These are phyloP conservation scores for Leccinum arenicola DNA, from an alignment of 768 basidiomycete genomes.

Conservation along the genomic window DNA sequence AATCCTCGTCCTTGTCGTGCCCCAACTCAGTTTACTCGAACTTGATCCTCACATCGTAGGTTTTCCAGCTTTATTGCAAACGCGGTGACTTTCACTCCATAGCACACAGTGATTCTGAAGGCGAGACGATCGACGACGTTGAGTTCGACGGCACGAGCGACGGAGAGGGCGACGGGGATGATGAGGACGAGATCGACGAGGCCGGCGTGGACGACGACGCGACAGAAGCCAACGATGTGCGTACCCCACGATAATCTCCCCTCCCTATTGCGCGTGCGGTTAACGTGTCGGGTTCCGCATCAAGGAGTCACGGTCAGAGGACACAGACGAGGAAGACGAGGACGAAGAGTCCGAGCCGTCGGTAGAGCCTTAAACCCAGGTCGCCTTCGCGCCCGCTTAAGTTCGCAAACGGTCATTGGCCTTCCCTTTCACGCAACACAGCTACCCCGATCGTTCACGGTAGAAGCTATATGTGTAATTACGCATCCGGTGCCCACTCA, in stretches of 20 bases:
- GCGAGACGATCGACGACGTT: constrained; percentile 57
- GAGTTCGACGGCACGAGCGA: constrained; percentile 50
- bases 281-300: constrained; percentile 6
- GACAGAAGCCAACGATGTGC: constrained; percentile 70
- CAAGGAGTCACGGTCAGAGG: constrained; percentile 57
- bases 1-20: no score
- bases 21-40: no score
- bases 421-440: constrained; percentile 29
- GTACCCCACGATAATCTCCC: constrained; percentile 22
- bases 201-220: constrained; percentile 57
- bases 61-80: background rate
- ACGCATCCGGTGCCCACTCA: constrained; percentile 88
- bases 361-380: constrained; percentile 32
- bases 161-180: constrained; percentile 37
- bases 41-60: no score
- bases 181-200: constrained; percentile 53
- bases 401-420: constrained; percentile 47
- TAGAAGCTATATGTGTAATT: constrained; percentile 90
- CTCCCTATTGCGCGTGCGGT: background rate
- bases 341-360: constrained; percentile 45
- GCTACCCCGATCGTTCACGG: constrained; percentile 65
- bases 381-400: constrained; percentile 53
- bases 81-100: constrained; percentile 28
- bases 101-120: constrained; percentile 61
- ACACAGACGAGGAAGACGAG: constrained; percentile 57